Evolutionary conservation across 208 protist species (phyloP), one percentile per base, ranked within the genome.

Genomic region (Endotrypanum monterogeii): DNA sequence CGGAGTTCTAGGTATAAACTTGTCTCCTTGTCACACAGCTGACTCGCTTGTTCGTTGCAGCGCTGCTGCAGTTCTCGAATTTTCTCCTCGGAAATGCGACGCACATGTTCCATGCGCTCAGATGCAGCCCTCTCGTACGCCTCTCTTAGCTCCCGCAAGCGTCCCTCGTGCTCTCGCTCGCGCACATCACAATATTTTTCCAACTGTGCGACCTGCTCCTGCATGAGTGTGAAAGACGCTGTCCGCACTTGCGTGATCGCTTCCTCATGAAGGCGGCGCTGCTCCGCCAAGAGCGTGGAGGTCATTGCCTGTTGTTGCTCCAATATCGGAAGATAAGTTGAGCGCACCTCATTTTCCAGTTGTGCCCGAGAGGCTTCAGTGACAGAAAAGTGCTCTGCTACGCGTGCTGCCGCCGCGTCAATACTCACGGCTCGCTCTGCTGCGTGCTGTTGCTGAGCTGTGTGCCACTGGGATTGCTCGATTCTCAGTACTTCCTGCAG

Each of bases 41-140:
- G 71, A 2, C 70, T 74, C 7, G 69, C 66, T 56, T 73, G 83
- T n/a, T 67, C 68, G 23, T 79, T 74, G 69, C 67, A 80, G 30
- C 58, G 74, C 54, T 35, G 11, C 30, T 69, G 73, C 46, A 86
- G 69, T 28, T 62, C 77, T 4, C 32, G 37, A 6, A 76, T 68
- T 28, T 28, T 9, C 55, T 69, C 11, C n/a, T 70, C 65, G 7
- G 52, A 60, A 11, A 52, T 54, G 35, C 18, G 66, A 39, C 74
- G 71, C 48, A 73, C 8, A 37, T 58, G 37, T 8, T 25, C 54
- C 39, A 61, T 35, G 11, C 52, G 68, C 25, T 7, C 30, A 23
- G 55, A 25, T 28, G 68, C 68, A 28, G 68, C 68, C 4, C 25
- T 39, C 32, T 58, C 68, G 55, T 50, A 44, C 11, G 30, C 37